Evolutionary conservation across 2,329 filamentous ascomycete species (phyloP).

Genomic region (Neophaeococcomyces mojaviensis): DNA sequence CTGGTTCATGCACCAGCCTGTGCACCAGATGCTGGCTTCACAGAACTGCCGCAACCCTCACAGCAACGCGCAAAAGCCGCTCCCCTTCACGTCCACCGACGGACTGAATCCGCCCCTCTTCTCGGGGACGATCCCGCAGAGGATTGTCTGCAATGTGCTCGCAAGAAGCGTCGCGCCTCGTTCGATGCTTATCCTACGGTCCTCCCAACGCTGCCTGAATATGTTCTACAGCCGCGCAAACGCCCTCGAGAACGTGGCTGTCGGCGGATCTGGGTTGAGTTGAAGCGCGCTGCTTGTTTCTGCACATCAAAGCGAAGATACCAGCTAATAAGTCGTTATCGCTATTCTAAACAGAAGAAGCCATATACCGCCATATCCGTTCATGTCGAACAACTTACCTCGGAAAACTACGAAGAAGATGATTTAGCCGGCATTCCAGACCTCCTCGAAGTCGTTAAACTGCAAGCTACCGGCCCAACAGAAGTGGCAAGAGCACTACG

Average conservation of each 20-base stretch:
- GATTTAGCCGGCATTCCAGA: constrained; percentile 88
- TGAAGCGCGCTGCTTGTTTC: constrained; percentile 21
- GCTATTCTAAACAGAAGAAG: constrained; percentile 50
- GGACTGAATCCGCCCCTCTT: constrained; percentile 8
- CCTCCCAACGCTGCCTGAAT: constrained; percentile 7
- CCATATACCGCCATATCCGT: constrained; percentile 92
- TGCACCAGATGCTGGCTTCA: constrained; percentile 20
- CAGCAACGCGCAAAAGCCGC: not conserved
- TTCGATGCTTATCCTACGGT: constrained; percentile 19
- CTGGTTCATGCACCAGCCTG: constrained; percentile 17
- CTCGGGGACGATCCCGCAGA: constrained; percentile 5
- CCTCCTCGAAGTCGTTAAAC: constrained; percentile 84
- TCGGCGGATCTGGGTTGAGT: constrained; percentile 15
- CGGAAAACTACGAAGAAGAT: constrained; percentile 82
- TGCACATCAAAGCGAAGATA: constrained; percentile 20
- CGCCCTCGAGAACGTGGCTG: constrained; percentile 14
- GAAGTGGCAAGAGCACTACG: constrained; percentile 88
- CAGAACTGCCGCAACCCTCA: constrained; percentile 14
- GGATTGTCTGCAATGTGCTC: constrained; percentile 15
- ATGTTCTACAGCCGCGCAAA: constrained; percentile 6
- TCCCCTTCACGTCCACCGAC: constrained; percentile 8
- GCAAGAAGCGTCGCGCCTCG: constrained; percentile 16
- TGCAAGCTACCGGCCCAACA: constrained; percentile 76
- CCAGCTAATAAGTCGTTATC: constrained; percentile 23
- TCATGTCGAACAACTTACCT: constrained; percentile 81